Evolutionary conservation across 2,329 filamentous ascomycete genomes (phyloP), one percentile per base, ranked within the genome.

Genomic region (Paracorniculantispora psalliotae): DNA sequence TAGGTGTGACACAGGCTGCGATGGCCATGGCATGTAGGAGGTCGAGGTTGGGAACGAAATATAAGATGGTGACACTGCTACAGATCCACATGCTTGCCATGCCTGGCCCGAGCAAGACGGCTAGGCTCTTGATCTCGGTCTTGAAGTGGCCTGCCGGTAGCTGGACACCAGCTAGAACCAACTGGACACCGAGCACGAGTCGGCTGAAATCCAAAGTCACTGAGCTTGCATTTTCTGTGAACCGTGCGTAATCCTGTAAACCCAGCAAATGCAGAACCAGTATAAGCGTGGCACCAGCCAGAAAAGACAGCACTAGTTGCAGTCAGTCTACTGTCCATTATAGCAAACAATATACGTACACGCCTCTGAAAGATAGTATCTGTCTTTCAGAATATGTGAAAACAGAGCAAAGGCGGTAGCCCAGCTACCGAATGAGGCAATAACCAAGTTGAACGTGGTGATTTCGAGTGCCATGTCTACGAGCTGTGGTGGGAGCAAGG

Each of bases 371-470:
- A 97, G 81, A 71, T 96, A 96, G 69, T 90, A 93, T 59, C 85
- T 88, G 75, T 96, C 92, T 69, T 96, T 96, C 68, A 90, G 81
- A n/a, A 96, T 81, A 69, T 91, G 96, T 1, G 91, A 96, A 0
- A 96, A 91, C 44, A 96, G 77, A 4, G 91, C 92, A 67, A 96
- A 96, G n/a, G 94, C 65, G 0, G 90, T 91, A 62, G 96, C 86
- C 75, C 94, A 97, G 1, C 90, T 92, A 15, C 92, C 92, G 15
- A 96, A 74, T 7, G 90, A 83, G 57, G 89, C 87, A 69, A 90
- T 86, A 57, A 92, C 83, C 63, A 94, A 89, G 73, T 96, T 96
- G 80, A 96, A 96, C 71, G 92, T 89, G 63, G 82, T 86, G 30
- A 88, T 67, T 6, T 80, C 30, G 12, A 33, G 30, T 12, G 30